Percentiles rank a stretch among this genome's conserved stretches.
Evolutionary conservation across 2,329 filamentous ascomycete genomes (phyloP).

Genomic region (Hypomyces perniciosus): DNA sequence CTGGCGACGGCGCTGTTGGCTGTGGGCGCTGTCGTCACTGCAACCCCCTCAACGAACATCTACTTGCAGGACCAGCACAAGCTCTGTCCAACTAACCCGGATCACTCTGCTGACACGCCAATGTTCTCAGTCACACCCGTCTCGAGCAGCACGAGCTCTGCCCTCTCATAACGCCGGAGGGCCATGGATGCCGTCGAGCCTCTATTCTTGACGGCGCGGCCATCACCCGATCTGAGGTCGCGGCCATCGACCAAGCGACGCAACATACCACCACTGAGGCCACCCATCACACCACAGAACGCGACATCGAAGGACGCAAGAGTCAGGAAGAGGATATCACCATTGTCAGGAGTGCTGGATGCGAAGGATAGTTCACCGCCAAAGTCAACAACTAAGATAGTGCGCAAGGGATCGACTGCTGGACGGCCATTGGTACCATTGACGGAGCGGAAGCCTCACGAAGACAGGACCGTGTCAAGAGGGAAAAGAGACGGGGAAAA

Average conservation of each 20-base stretch:
- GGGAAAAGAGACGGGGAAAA: conserved; percentile 48
- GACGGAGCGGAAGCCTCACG: conserved; percentile 41
- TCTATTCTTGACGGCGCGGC: conserved; percentile 14
- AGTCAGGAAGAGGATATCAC: neutral
- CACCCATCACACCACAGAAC: neutral
- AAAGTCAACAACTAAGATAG: conserved; percentile 8
- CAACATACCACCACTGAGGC: conserved; percentile 1
- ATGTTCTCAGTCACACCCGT: conserved; percentile 4
- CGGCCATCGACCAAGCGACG: conserved; percentile 10
- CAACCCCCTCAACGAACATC: neutral
- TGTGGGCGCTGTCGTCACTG: neutral
- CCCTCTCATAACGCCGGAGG: conserved; percentile 9
- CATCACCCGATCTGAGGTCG: conserved; percentile 9
- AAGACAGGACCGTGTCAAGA: conserved; percentile 31
- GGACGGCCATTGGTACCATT: conserved; percentile 38
- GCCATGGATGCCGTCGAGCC: conserved; percentile 20
- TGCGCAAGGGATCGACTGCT: conserved; percentile 16
- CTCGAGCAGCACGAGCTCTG: conserved; percentile 14
- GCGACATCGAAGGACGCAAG: conserved; percentile 7
- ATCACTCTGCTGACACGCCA: conserved; percentile 1
- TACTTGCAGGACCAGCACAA: neutral
- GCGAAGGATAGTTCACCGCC: conserved; percentile 12
- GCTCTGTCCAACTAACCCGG: neutral
- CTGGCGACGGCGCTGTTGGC: too few relatives aligned
- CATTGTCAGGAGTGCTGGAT: neutral